These are phyloP conservation scores for Fomitopsis schrenkii DNA, from an alignment of 1,284 basidiomycete species.

Conservation along the genomic window DNA sequence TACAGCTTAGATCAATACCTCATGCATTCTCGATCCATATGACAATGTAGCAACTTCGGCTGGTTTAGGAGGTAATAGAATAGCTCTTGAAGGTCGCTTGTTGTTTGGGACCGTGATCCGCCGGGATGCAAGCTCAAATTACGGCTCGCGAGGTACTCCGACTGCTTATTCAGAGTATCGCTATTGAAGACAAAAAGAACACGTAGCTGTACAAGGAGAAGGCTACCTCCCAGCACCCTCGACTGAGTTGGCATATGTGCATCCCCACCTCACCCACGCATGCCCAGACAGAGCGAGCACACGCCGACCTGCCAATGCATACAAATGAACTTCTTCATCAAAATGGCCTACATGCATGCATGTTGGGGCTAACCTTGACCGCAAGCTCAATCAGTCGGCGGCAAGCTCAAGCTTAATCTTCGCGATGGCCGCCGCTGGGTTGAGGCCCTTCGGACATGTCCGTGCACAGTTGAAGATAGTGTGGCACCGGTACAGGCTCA, in stretches of 20 bases:
- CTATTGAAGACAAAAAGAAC: not conserved
- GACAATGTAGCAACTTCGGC: too few species aligned
- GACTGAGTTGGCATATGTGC: not conserved
- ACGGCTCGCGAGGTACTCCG: not conserved
- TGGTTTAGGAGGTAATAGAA: too few species aligned
- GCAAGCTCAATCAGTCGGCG: slow-evolving; percentile 44
- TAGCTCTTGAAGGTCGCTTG: too few species aligned
- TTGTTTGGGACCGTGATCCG: too few species aligned
- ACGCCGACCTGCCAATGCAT: too few species aligned
- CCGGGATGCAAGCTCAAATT: not conserved
- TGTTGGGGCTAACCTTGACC: not conserved
- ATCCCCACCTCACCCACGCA: not conserved
- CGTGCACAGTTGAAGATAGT: slow-evolving; percentile 96
- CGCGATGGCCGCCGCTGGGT: slow-evolving; percentile 84
- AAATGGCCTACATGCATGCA: not conserved
- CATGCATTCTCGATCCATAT: too few species aligned
- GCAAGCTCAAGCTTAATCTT: slow-evolving; percentile 90
- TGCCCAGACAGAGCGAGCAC: not conserved
- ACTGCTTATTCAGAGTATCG: not conserved
- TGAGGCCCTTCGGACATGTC: slow-evolving; percentile 95
- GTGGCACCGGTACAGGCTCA: slow-evolving; percentile 91
- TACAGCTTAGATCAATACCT: too few species aligned
- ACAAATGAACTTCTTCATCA: too few species aligned
- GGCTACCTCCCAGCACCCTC: not conserved
- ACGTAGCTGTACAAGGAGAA: not conserved